These are phyloP conservation scores for Kwoniella sp. DNA, from an alignment of 768 basidiomycete genomes.

Conservation along the genomic window DNA sequence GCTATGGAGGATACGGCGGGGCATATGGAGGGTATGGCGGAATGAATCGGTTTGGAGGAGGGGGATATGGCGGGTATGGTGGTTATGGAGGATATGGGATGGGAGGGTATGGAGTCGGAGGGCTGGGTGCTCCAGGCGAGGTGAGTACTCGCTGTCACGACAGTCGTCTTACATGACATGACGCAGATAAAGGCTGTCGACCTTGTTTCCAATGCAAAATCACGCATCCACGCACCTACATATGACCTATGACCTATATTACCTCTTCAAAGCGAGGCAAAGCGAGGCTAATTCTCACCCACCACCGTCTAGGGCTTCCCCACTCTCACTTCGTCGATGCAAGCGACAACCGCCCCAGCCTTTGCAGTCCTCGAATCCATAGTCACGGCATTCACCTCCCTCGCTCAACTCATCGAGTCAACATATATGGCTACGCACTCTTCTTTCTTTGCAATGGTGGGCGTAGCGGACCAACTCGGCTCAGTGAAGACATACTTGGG, in stretches of 20 bases:
- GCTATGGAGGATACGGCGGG: slow-evolving; percentile 59
- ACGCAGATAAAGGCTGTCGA: no score
- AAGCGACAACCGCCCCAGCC: slow-evolving; percentile 84
- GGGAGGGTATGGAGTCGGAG: slow-evolving; percentile 53
- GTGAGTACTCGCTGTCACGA: slow-evolving; percentile 44
- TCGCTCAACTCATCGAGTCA: slow-evolving; percentile 95
- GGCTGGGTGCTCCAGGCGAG: slow-evolving; percentile 63
- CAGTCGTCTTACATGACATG: no score
- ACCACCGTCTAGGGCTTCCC: slow-evolving; percentile 59
- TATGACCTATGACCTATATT: no score
- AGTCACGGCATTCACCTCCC: slow-evolving; percentile 90
- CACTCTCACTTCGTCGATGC: slow-evolving; percentile 81
- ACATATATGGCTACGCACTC: slow-evolving; percentile 98
- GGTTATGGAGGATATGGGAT: slow-evolving; percentile 27
- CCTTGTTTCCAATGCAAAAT: no score
- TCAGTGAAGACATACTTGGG: slow-evolving; percentile 89
- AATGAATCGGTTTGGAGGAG: slow-evolving; percentile 34
- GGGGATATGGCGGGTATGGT: slow-evolving; percentile 46
- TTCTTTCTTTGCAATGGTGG: slow-evolving; percentile 84
- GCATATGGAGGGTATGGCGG: slow-evolving; percentile 54
- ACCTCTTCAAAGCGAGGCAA: no score
- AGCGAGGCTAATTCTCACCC: no score
- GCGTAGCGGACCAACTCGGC: slow-evolving; percentile 91
- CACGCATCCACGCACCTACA: no score
- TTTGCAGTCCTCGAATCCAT: slow-evolving; percentile 91